Evolutionary conservation across 2,329 filamentous ascomycete genomes (phyloP).

Genomic region (Boeremia lycopersici): DNA sequence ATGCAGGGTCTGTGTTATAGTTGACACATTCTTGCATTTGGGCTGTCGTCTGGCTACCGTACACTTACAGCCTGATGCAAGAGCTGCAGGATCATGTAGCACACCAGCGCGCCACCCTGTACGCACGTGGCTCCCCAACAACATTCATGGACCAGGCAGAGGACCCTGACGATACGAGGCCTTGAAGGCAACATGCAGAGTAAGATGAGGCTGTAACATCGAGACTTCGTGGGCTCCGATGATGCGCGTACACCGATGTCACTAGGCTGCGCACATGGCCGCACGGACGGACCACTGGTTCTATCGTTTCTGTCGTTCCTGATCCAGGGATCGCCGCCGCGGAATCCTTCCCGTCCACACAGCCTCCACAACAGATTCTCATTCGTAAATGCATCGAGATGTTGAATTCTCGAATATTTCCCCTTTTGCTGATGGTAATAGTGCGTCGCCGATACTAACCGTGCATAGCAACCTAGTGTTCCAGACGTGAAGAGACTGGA

Average conservation of each 20-base stretch:
- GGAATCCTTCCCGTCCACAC: constrained; percentile 4
- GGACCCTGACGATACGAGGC: background rate
- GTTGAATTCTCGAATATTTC: background rate
- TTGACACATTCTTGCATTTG: too few relatives aligned
- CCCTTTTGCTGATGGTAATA: background rate
- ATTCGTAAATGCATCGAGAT: background rate
- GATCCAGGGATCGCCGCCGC: constrained; percentile 1
- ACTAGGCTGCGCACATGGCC: background rate
- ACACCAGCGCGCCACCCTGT: too few relatives aligned
- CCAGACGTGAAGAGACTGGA: background rate
- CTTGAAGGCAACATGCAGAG: background rate
- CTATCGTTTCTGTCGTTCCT: constrained; percentile 5
- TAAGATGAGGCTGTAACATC: constrained; percentile 1
- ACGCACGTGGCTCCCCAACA: background rate
- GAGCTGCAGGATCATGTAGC: too few relatives aligned
- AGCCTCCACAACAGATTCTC: background rate
- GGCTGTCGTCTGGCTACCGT: too few relatives aligned
- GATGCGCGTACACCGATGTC: constrained; percentile 3
- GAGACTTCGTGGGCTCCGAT: constrained; percentile 6
- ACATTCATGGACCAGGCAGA: background rate
- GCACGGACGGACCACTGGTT: constrained; percentile 10
- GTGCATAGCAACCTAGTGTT: background rate
- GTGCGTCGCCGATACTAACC: background rate
- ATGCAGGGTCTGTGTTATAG: too few relatives aligned
- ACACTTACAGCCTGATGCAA: too few relatives aligned